Base-by-base conservation (phyloP, 2,329 filamentous ascomycete genomes). In the Stagonosporopsis chrysanthemi region DNA sequence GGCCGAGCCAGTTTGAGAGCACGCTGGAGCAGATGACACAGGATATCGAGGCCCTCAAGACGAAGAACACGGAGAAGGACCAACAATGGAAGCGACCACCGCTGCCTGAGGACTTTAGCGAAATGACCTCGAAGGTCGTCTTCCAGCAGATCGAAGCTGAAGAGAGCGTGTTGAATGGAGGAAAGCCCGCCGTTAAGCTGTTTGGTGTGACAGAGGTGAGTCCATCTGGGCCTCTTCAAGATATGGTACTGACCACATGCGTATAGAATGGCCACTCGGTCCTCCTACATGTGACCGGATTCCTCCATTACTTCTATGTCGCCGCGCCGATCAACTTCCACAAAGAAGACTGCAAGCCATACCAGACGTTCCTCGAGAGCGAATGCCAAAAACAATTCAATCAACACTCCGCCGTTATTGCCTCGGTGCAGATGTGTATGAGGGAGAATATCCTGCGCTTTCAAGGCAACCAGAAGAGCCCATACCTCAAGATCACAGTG, bases 101-200 rank as follows among this genome's bases (percentile, higher is more conserved):
- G 28, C 74, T 91, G 28, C 80, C 80, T 22, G 53, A 55, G 1
- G 80, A 83, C 65, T 90, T 90, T 70, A 80, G 89, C 58, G 83
- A 88, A 8, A 74, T 84, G 49, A 86, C 79, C 33, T 87, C 95
- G 63, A 88, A 80, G 63, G 81, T 99, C n/a, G 87, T 85, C 63
- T 98, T 99, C 72, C 95, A 99, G 79, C 90, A 96, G 71, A 99
- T 99, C 66, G 96, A 99, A 71, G 90, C 88, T 1, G 93, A 98
- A 73, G 94, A 99, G 75, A 94, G 95, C 19, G 90, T 87, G 3
- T 77, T 97, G 1, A 81, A 89, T 73, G 90, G 90, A 45, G 91
- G 91, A 19, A 88, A 83, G 71, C 82, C 91, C 0, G 89, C 91
- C 0, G 86, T 99, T 55, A 96, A 95, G 80, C 84, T 99, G 19